phyloP scores from a whole-genome alignment of 176 grass and related monocot genomes.

The Elaeis guineensis region DNA sequence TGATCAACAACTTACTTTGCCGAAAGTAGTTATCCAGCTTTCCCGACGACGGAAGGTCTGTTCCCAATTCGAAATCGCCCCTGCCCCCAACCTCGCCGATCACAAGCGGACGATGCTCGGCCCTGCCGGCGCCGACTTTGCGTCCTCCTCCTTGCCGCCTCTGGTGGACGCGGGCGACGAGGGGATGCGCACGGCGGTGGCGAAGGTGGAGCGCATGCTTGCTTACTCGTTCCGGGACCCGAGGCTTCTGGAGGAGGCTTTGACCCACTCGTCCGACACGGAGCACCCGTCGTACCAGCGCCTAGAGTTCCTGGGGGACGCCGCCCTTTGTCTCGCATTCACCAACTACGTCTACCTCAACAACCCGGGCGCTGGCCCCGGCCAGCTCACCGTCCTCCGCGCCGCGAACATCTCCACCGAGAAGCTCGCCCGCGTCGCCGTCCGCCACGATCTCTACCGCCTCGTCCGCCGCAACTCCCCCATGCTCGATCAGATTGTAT shows the following conservation, averaged over 20 bases:
- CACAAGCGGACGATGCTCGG: no score
- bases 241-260: constrained; percentile 49
- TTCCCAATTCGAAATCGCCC: no score
- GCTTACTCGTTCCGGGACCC: constrained; percentile 45
- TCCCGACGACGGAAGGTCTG: no score
- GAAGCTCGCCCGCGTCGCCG: constrained; percentile 60
- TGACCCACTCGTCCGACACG: constrained; percentile 59
- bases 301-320: constrained; percentile 78
- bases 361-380: constrained; percentile 36
- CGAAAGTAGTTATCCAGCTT: no score
- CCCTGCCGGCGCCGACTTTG: no score
- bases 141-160: no score
- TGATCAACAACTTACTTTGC: no score
- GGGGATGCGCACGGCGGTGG: neutral
- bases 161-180: no score
- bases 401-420: constrained; percentile 70
- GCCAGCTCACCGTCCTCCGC: constrained; percentile 46
- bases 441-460: constrained; percentile 46
- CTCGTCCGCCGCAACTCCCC: constrained; percentile 50
- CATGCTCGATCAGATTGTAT: constrained; percentile 45
- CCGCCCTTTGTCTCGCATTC: constrained; percentile 49
- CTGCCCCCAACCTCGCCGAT: no score
- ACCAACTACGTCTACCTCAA: constrained; percentile 41
- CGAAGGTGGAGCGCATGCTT: constrained; percentile 39
- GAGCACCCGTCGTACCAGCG: constrained; percentile 41